Evolutionary conservation across 2,329 filamentous ascomycete species (phyloP).

Genomic region (Fusarium concolor): DNA sequence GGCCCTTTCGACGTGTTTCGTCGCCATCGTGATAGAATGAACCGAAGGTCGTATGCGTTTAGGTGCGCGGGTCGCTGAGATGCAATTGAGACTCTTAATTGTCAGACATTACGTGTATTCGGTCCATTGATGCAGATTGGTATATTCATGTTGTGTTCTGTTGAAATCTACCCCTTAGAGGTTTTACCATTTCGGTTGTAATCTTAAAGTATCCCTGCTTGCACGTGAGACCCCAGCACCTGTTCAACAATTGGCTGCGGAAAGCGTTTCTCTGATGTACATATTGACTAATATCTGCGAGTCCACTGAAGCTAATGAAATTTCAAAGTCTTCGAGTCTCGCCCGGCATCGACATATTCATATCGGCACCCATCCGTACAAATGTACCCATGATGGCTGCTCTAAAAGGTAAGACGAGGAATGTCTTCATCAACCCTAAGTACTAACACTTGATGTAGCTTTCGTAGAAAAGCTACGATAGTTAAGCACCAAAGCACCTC

Average conservation of each 20-base stretch:
- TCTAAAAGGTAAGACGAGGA: conserved; percentile 63
- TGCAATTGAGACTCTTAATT: neutral
- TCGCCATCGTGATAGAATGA: neutral
- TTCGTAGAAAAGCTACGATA: conserved; percentile 79
- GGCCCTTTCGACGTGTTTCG: neutral
- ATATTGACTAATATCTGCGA: conserved; percentile 47
- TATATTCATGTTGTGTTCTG: no score
- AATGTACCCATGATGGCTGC: conserved; percentile 70
- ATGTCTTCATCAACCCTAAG: conserved; percentile 15
- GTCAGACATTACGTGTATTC: neutral
- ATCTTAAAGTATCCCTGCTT: no score
- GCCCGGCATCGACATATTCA: conserved; percentile 74
- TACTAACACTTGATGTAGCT: conserved; percentile 58
- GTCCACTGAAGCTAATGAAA: conserved; percentile 15
- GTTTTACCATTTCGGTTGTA: no score
- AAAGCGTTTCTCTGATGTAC: conserved; percentile 76
- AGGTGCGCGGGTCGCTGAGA: neutral
- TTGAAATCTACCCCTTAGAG: no score
- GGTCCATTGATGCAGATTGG: neutral
- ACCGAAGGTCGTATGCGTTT: neutral
- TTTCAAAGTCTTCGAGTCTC: conserved; percentile 70
- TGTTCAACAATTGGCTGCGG: no score
- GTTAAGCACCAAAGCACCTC: conserved; percentile 73
- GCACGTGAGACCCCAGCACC: no score
- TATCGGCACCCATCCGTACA: conserved; percentile 73